Evolutionary conservation across 371 early-diverging fungal species (phyloP).

Genomic region (Mycotypha africana): DNA sequence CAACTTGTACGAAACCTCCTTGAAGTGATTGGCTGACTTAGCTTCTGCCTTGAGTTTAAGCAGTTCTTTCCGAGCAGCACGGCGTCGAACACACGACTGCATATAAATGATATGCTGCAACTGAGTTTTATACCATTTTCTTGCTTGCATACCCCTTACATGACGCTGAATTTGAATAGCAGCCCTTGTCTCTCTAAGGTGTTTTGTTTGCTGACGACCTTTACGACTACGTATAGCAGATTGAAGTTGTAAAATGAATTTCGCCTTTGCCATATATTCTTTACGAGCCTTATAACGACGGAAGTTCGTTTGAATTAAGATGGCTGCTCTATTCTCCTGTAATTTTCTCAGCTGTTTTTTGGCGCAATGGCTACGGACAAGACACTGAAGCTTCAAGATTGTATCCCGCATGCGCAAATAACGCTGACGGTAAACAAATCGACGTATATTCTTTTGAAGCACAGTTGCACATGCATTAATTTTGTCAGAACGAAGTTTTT

Average conservation of each 20-base stretch:
- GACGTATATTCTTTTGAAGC: constrained; percentile 86
- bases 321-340: constrained; percentile 69
- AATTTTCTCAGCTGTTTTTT: constrained; percentile 39
- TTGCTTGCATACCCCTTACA: constrained; percentile 52
- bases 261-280: constrained; percentile 33
- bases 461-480: constrained; percentile 72
- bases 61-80: constrained; percentile 59
- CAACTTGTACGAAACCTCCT: constrained; percentile 86
- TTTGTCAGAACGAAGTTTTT: constrained; percentile 79
- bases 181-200: constrained; percentile 49
- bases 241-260: constrained; percentile 29
- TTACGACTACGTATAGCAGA: constrained; percentile 48
- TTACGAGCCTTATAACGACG: constrained; percentile 64
- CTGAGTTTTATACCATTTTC: constrained; percentile 50
- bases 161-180: constrained; percentile 72
- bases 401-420: constrained; percentile 57
- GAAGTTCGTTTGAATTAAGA: constrained; percentile 65
- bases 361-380: constrained; percentile 58
- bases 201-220: constrained; percentile 41
- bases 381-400: constrained; percentile 51
- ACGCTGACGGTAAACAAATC: constrained; percentile 61
- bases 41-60: constrained; percentile 71
- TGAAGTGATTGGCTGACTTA: constrained; percentile 83
- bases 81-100: constrained; percentile 83
- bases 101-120: constrained; percentile 59